A percentile compares a stretch with the other conserved stretches of the same genome.
Evolutionary conservation across 768 basidiomycete genomes (phyloP).

Genomic region (Neoboletus subvelutipes): DNA sequence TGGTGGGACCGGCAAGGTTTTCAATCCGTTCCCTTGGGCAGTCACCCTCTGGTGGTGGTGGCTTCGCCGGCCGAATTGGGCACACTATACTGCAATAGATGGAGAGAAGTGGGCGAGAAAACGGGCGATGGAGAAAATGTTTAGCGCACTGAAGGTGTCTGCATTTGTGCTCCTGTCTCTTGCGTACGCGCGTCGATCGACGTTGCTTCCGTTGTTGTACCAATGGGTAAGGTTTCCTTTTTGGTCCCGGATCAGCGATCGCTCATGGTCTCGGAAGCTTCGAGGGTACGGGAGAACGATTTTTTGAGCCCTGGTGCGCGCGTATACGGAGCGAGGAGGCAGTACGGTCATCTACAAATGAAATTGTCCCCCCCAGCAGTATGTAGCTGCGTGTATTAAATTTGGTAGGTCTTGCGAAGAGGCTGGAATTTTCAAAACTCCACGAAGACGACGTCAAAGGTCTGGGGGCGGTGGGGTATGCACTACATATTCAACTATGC

Average conservation of each 20-base stretch:
- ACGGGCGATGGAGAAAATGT: conserved; percentile 1
- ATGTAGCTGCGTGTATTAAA: neutral
- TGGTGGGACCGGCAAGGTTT: conserved; percentile 37
- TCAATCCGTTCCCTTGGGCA: conserved; percentile 41
- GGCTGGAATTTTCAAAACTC: too few species aligned
- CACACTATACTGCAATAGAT: conserved; percentile 35
- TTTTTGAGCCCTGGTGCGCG: neutral
- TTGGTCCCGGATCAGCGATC: neutral
- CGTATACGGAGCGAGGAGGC: neutral
- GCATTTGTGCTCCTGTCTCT: conserved; percentile 4
- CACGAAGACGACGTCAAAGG: neutral
- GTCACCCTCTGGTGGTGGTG: conserved; percentile 35
- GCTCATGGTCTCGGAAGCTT: conserved; percentile 6
- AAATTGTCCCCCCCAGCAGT: neutral
- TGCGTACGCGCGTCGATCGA: conserved; percentile 7
- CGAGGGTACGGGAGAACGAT: neutral
- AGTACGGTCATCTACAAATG: neutral
- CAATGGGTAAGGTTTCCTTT: neutral
- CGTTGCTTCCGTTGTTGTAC: conserved; percentile 1
- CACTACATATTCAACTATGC: conserved; percentile 11
- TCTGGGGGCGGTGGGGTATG: neutral
- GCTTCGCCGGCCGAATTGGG: conserved; percentile 36
- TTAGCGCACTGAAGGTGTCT: conserved; percentile 1
- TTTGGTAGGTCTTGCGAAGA: neutral
- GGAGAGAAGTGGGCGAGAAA: conserved; percentile 38